Evolutionary conservation across 2,329 filamentous ascomycete genomes (phyloP).

Genomic region (Apiospora aurea): DNA sequence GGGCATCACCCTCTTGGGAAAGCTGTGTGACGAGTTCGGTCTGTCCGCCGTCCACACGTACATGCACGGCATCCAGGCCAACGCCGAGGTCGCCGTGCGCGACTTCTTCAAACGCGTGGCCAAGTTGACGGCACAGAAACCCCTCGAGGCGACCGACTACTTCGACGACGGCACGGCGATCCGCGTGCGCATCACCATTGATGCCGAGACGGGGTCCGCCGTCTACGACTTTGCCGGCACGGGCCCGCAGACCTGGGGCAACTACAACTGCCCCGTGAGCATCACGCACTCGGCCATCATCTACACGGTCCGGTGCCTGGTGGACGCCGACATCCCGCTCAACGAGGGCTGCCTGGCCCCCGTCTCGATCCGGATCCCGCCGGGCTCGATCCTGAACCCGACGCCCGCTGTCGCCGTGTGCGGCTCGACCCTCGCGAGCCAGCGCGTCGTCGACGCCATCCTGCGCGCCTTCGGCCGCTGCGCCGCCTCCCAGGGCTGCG

Average conservation of each 20-base stretch:
- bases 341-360: slow-evolving; percentile 72
- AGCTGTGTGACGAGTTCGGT: slow-evolving; percentile 42
- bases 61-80: slow-evolving; percentile 50
- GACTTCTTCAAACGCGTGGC: slow-evolving; percentile 44
- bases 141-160: slow-evolving; percentile 71
- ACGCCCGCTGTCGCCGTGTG: slow-evolving; percentile 30
- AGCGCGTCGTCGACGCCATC: slow-evolving; percentile 28
- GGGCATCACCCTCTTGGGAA: slow-evolving; percentile 42
- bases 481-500: slow-evolving; percentile 44
- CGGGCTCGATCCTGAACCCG: slow-evolving; percentile 42
- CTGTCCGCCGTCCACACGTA: slow-evolving; percentile 43
- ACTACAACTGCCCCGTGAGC: slow-evolving; percentile 39
- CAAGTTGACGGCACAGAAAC: slow-evolving; percentile 51
- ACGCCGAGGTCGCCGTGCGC: slow-evolving; percentile 46
- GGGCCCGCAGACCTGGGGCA: slow-evolving; percentile 56
- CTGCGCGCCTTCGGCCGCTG: slow-evolving; percentile 29
- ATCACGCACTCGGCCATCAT: slow-evolving; percentile 41
- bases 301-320: slow-evolving; percentile 61
- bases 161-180: slow-evolving; percentile 67
- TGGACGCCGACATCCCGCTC: slow-evolving; percentile 74
- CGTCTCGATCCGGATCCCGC: slow-evolving; percentile 41
- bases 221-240: slow-evolving; percentile 59
- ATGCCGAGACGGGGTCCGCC: slow-evolving; percentile 72
- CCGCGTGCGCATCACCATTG: slow-evolving; percentile 52
- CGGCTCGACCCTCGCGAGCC: slow-evolving; percentile 31